A percentile compares a stretch with the other conserved stretches of the same genome.
These are phyloP conservation scores for Suhomyces canberraensis DNA, from an alignment of 805 yeast species.

Conservation along the genomic window DNA sequence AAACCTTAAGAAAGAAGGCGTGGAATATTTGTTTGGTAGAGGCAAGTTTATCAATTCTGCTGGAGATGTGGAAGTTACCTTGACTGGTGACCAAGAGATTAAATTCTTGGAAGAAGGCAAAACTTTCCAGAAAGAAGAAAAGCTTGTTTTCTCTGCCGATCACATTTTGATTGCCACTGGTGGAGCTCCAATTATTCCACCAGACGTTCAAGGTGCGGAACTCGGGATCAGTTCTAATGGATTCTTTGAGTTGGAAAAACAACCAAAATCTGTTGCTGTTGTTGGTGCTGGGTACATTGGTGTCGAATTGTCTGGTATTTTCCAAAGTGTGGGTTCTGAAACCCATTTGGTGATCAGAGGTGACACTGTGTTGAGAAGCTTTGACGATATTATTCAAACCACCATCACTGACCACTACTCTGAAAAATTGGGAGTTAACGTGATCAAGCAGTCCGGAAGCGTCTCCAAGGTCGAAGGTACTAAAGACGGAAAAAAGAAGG, in stretches of 20 bases:
- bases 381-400: conserved; percentile 76
- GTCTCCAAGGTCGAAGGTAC: conserved; percentile 34
- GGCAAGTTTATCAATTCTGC: conserved; percentile 65
- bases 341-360: conserved; percentile 89
- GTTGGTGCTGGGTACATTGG: conserved; percentile 99
- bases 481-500: conserved; percentile 34
- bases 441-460: conserved; percentile 63
- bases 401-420: conserved; percentile 79
- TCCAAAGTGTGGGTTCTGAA: conserved; percentile 82
- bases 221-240: conserved; percentile 87
- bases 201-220: conserved; percentile 72
- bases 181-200: conserved; percentile 76
- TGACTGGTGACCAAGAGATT: conserved; percentile 40
- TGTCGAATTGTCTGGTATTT: conserved; percentile 91
- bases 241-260: conserved; percentile 73
- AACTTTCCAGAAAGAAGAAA: conserved; percentile 47
- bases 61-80: conserved; percentile 74
- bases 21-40: conserved; percentile 81
- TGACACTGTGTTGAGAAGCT: conserved; percentile 82
- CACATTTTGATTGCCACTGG: conserved; percentile 90
- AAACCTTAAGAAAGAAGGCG: conserved; percentile 84
- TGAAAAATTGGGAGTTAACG: conserved; percentile 70
- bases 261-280: conserved; percentile 89
- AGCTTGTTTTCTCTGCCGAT: conserved; percentile 68
- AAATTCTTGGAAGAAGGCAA: conserved; percentile 30